phyloP scores from a whole-genome alignment of 352 stramenopile genomes.

The Phytophthora constricta region DNA sequence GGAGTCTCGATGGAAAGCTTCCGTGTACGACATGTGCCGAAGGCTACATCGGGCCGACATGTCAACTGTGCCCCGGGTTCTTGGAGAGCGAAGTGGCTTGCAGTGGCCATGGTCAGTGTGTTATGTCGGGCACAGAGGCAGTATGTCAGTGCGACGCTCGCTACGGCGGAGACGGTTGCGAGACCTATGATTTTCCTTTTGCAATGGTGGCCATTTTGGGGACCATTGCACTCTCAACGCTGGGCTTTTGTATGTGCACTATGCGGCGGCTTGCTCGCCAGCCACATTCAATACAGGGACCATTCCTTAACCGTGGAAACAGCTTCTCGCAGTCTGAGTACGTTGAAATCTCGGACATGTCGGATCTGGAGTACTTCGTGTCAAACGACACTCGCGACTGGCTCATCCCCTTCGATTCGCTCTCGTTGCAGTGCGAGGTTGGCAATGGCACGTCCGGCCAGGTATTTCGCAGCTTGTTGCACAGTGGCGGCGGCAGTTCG shows the following conservation, averaged over 20 bases:
- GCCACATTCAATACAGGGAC: constrained; percentile 52
- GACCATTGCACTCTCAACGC: constrained; percentile 78
- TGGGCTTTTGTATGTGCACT: constrained; percentile 89
- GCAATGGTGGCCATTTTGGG: constrained; percentile 83
- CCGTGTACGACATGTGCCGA: constrained; percentile 78
- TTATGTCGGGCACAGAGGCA: constrained; percentile 57
- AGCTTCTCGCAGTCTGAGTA: constrained; percentile 87
- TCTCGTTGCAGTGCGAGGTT: constrained; percentile 86
- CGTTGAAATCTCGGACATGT: constrained; percentile 87
- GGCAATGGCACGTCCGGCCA: constrained; percentile 90
- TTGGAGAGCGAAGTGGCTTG: constrained; percentile 74
- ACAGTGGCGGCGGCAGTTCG: constrained; percentile 82
- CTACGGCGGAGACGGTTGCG: constrained; percentile 74
- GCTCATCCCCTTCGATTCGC: constrained; percentile 90
- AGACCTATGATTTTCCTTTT: constrained; percentile 89
- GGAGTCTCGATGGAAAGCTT: constrained; percentile 62
- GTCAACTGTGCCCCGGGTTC: constrained; percentile 75
- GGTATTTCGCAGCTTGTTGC: constrained; percentile 88
- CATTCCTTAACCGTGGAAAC: constrained; percentile 61
- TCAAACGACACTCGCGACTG: constrained; percentile 88
- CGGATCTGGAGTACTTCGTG: constrained; percentile 88
- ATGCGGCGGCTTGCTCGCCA: constrained; percentile 83
- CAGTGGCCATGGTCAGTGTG: constrained; percentile 73
- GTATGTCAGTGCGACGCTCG: constrained; percentile 78
- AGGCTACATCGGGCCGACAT: constrained; percentile 79